A percentile compares a stretch with the other conserved stretches of the same genome.
Conservation (phyloP, 306 rosid species). For the Carpinus viminea region DNA sequence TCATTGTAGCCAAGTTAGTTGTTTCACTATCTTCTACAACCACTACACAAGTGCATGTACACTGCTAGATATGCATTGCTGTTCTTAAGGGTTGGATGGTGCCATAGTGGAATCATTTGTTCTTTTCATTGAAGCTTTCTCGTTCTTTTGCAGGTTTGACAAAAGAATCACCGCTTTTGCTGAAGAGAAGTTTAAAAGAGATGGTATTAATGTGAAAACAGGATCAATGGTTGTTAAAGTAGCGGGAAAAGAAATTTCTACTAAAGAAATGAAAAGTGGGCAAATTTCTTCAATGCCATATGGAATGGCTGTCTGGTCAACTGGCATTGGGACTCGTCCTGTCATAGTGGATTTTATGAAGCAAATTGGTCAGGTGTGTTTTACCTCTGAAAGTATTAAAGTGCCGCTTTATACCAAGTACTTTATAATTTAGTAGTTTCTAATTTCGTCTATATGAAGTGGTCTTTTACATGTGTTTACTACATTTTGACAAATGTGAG, state of each 20-base stretch:
- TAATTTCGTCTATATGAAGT: background rate
- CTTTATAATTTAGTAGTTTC: background rate
- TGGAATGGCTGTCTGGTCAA: conserved; percentile 99
- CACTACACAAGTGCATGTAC: background rate
- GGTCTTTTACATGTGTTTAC: background rate
- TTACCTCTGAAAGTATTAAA: conserved; percentile 20
- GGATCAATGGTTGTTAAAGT: conserved; percentile 97
- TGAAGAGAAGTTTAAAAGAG: conserved; percentile 79
- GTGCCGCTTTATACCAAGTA: conserved; percentile 14
- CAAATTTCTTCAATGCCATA: conserved; percentile 62
- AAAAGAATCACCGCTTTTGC: conserved; percentile 93
- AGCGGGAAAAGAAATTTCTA: conserved; percentile 71
- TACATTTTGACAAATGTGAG: background rate
- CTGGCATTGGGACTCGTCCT: conserved; percentile 95
- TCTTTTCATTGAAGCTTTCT: conserved; percentile 10
- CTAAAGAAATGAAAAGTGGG: conserved; percentile 82
- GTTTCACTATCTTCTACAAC: background rate
- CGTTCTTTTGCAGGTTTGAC: conserved; percentile 71
- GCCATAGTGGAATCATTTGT: background rate
- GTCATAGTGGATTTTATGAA: conserved; percentile 76
- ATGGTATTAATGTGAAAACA: conserved; percentile 85
- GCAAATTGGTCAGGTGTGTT: conserved; percentile 89
- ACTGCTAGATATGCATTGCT: background rate
- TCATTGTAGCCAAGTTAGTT: background rate
- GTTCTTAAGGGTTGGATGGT: background rate